Evolutionary conservation across 768 basidiomycete species (phyloP), one percentile per base, ranked within the genome.

Genomic region (Tephrocybe sp.): DNA sequence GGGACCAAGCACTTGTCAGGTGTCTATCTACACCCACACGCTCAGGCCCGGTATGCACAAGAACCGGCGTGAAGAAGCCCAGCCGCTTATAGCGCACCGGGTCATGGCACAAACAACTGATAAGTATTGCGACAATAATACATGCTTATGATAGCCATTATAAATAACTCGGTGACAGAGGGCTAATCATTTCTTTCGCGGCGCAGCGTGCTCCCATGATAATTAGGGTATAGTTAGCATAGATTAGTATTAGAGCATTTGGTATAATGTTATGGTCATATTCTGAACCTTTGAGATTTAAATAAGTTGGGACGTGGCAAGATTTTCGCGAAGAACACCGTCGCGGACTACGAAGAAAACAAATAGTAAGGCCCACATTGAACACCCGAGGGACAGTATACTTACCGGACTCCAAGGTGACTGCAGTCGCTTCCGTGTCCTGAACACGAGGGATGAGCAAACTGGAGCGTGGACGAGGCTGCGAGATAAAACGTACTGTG

Each of bases 391-490:
- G 7, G 24, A 38, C 5, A 16, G 12, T 47, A 47, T 35, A 31
- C 11, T 27, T 52, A 80, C 80, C 80, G 39, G 78, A 78, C 57
- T 79, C 72, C 2, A 87, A 63, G 1, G 83, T 86, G 47, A 74
- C 75, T 1, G 75, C 80, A 16, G 84, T 87, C 16, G 79, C 79
- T 52, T 71, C 73, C 8, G 83, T 86, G 58, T 87, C 83, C 84
- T 86, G 43, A 9, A 31, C 37, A 28, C 21, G 45, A 27, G 44
- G 38, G 1, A 16, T 44, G 16, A 30, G 38, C 40, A 11, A 32
- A 34, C n/a, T 21, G 13, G 18, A 11, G 2, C n/a, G 39, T 9
- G 7, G 47, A 13, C 16, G 24, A 27, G 11, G 11, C 11, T 21
- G 18, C 32, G 27, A 39, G 50, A 31, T 45, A 49, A 25, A 39